Percentiles rank a stretch among this genome's conserved stretches.
These are phyloP conservation scores for Colletotrichum ledebouriae DNA, from an alignment of 2,329 filamentous ascomycete genomes.

Conservation along the genomic window DNA sequence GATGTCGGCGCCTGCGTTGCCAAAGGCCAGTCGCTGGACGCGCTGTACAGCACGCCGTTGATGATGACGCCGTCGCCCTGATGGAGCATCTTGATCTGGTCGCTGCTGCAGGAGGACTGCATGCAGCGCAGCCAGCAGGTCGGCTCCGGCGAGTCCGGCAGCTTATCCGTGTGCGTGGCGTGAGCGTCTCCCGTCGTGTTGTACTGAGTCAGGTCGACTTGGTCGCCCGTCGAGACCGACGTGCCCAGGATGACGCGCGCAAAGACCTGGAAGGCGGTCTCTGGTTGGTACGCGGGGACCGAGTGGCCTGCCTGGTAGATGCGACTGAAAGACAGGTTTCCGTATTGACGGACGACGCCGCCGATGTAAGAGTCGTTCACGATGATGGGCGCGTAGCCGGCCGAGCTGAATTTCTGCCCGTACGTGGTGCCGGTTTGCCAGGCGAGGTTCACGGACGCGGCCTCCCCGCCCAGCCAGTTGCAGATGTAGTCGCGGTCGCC, in stretches of 20 bases:
- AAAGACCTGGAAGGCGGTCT: slow-evolving; percentile 71
- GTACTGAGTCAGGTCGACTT: slow-evolving; percentile 65
- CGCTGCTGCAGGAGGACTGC: slow-evolving; percentile 64
- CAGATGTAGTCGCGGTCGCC: slow-evolving; percentile 74
- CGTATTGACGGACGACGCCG: slow-evolving; percentile 81
- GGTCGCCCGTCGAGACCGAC: slow-evolving; percentile 68
- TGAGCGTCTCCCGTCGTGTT: slow-evolving; percentile 69
- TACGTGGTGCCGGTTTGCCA: slow-evolving; percentile 62
- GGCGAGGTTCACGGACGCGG: slow-evolving; percentile 74
- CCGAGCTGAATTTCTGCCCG: slow-evolving; percentile 67
- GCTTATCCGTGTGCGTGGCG: slow-evolving; percentile 67
- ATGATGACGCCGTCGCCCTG: slow-evolving; percentile 67
- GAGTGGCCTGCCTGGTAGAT: slow-evolving; percentile 77
- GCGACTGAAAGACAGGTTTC: slow-evolving; percentile 78
- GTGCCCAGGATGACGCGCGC: slow-evolving; percentile 69
- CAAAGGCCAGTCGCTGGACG: slow-evolving; percentile 58
- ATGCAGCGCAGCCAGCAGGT: slow-evolving; percentile 73
- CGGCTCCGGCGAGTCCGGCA: slow-evolving; percentile 61
- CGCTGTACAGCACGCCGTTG: slow-evolving; percentile 69
- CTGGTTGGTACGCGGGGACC: slow-evolving; percentile 72
- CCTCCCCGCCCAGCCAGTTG: slow-evolving; percentile 82
- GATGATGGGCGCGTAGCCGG: slow-evolving; percentile 80
- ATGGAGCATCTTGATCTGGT: slow-evolving; percentile 62
- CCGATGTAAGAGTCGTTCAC: slow-evolving; percentile 77
- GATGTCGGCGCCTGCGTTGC: slow-evolving; percentile 46